These are phyloP conservation scores for Colletotrichum paranaense DNA, from an alignment of 2,329 filamentous ascomycete species.

Conservation along the genomic window DNA sequence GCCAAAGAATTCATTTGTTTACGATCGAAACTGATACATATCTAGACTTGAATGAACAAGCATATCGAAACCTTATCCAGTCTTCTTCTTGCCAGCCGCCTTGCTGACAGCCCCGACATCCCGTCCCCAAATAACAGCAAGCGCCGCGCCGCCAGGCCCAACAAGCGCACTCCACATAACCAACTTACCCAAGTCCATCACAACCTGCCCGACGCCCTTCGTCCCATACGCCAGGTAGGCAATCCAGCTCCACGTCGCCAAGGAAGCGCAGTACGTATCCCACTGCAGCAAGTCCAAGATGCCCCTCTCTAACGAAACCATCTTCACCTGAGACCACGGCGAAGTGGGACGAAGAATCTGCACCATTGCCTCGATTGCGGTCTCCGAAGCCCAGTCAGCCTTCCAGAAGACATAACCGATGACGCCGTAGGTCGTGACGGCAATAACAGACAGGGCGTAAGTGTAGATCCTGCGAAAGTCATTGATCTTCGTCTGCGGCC, in stretches of 20 bases:
- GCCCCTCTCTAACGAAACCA: slow-evolving; percentile 31
- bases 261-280: slow-evolving; percentile 38
- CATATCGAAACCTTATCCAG: too few relatives aligned
- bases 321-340: not conserved
- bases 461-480: slow-evolving; percentile 32
- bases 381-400: not conserved
- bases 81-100: too few relatives aligned
- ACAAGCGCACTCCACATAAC: slow-evolving; percentile 23
- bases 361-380: not conserved
- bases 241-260: slow-evolving; percentile 26
- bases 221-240: slow-evolving; percentile 29
- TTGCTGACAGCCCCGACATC: slow-evolving; percentile 23
- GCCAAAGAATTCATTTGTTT: too few relatives aligned
- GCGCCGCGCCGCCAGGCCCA: slow-evolving; percentile 36
- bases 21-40: too few relatives aligned
- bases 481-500: not conserved
- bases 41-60: too few relatives aligned
- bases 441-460: slow-evolving; percentile 12
- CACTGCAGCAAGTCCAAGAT: slow-evolving; percentile 37
- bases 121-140: slow-evolving; percentile 38
- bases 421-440: slow-evolving; percentile 16
- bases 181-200: slow-evolving; percentile 9
- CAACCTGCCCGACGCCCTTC: not conserved
- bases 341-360: slow-evolving; percentile 31
- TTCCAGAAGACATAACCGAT: slow-evolving; percentile 19